phyloP scores from a whole-genome alignment of 2,329 filamentous ascomycete genomes.

The Calonectria fujianensis region DNA sequence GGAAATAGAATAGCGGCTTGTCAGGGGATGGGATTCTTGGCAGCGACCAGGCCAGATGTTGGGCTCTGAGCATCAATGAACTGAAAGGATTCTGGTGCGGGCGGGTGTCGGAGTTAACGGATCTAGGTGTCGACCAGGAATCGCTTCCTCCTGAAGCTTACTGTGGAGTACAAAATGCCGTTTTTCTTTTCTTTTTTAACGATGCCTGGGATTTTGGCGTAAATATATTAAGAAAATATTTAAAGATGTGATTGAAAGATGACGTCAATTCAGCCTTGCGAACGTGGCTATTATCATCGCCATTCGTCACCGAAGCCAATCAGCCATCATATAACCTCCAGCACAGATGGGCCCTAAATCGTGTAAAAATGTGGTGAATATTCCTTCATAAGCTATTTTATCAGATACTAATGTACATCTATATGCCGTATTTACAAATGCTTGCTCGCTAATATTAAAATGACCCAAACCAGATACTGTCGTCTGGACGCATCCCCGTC shows the following conservation, averaged over 20 bases:
- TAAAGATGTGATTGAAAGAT: neutral
- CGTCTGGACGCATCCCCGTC: constrained; percentile 59
- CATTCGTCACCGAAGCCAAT: neutral
- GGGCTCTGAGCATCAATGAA: neutral
- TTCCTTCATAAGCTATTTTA: neutral
- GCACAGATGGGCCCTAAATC: neutral
- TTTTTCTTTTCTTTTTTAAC: neutral
- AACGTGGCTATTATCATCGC: neutral
- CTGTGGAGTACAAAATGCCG: neutral
- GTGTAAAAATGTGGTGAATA: neutral
- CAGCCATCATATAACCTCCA: neutral
- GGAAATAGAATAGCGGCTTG: neutral
- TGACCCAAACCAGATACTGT: constrained; percentile 62
- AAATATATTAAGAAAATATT: neutral
- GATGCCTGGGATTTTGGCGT: neutral
- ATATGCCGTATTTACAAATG: neutral
- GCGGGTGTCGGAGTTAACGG: constrained; percentile 32
- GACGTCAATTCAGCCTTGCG: neutral
- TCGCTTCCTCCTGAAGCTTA: constrained; percentile 1
- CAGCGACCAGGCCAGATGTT: neutral
- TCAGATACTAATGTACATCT: neutral
- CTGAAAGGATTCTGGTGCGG: neutral
- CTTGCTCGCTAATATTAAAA: constrained; percentile 43
- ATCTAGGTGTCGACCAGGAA: neutral
- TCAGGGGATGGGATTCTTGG: neutral